Conservation (phyloP, 2,329 filamentous ascomycete species). For the Cladosporium sp. region DNA sequence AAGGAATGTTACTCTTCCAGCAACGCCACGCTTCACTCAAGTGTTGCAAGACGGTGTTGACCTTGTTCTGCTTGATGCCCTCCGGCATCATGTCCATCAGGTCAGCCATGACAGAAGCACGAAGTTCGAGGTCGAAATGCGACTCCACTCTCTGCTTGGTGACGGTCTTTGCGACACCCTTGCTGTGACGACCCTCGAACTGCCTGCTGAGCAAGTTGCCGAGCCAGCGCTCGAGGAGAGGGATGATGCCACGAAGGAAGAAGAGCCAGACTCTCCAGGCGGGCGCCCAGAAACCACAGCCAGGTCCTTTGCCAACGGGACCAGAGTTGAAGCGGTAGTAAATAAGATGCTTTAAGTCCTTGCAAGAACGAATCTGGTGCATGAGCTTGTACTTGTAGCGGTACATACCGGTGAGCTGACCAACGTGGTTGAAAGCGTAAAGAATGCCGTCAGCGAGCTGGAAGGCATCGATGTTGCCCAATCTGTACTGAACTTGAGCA, state of each 20-base stretch:
- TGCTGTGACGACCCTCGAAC: constrained; percentile 97
- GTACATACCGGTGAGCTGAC: constrained; percentile 98
- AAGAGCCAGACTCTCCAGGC: constrained; percentile 99
- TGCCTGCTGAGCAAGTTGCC: constrained; percentile 95
- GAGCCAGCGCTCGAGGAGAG: constrained; percentile 92
- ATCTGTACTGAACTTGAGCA: constrained; percentile 93
- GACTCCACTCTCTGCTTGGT: constrained; percentile 99
- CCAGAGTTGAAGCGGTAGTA: constrained; percentile 99
- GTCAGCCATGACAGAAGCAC: constrained; percentile 97
- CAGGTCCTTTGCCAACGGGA: constrained; percentile 93
- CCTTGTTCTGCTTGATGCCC: constrained; percentile 98
- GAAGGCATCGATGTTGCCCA: constrained; percentile 98
- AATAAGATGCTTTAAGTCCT: constrained; percentile 97
- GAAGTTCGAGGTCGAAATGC: constrained; percentile 94
- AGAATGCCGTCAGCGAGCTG: constrained; percentile 96
- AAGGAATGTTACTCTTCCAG: constrained; percentile 99
- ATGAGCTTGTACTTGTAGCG: constrained; percentile 99
- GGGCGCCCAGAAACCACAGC: constrained; percentile 98
- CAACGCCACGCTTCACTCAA: constrained; percentile 97
- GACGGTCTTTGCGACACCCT: constrained; percentile 97
- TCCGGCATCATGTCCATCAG: constrained; percentile 99
- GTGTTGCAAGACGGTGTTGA: constrained; percentile 96
- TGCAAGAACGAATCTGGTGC: constrained; percentile 99
- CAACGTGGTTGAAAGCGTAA: constrained; percentile 99
- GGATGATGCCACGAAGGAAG: constrained; percentile 98